Percentiles rank a stretch among this genome's conserved stretches.
Conservation (phyloP, 768 basidiomycete genomes). For the Dentipellis fragilis region DNA sequence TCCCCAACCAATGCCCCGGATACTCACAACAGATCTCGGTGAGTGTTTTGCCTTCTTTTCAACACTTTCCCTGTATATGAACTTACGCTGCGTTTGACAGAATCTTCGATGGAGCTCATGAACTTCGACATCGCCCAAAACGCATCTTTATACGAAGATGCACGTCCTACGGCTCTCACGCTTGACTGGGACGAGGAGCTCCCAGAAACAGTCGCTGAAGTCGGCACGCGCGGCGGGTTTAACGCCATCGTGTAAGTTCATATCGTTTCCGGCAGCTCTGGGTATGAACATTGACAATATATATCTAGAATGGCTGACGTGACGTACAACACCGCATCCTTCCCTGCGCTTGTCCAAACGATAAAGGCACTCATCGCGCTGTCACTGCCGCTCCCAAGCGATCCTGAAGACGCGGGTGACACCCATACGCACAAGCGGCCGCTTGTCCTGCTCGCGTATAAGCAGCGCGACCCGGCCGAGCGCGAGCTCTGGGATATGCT, state of each 20-base stretch:
- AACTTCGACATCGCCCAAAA: slow-evolving; percentile 56
- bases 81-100: slow-evolving; percentile 25
- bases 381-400: not conserved
- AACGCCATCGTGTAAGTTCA: slow-evolving; percentile 64
- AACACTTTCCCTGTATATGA: not conserved
- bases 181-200: slow-evolving; percentile 73
- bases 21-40: slow-evolving; percentile 16
- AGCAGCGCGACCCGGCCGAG: slow-evolving; percentile 74
- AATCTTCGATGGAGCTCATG: slow-evolving; percentile 73
- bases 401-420: not conserved
- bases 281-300: not conserved
- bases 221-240: slow-evolving; percentile 25
- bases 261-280: not conserved
- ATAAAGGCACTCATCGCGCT: slow-evolving; percentile 38
- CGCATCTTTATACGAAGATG: slow-evolving; percentile 22
- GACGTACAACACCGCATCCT: slow-evolving; percentile 83
- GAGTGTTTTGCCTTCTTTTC: not conserved
- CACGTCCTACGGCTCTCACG: slow-evolving; percentile 23
- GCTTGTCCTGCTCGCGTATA: slow-evolving; percentile 69
- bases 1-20: not conserved
- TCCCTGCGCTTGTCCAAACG: slow-evolving; percentile 67
- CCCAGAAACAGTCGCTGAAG: slow-evolving; percentile 31
- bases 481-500: slow-evolving; percentile 60
- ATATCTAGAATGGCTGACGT: slow-evolving; percentile 83
- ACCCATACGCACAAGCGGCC: slow-evolving; percentile 22